These are phyloP conservation scores for Candida bentonensis DNA, from an alignment of 805 yeast species.

Conservation along the genomic window DNA sequence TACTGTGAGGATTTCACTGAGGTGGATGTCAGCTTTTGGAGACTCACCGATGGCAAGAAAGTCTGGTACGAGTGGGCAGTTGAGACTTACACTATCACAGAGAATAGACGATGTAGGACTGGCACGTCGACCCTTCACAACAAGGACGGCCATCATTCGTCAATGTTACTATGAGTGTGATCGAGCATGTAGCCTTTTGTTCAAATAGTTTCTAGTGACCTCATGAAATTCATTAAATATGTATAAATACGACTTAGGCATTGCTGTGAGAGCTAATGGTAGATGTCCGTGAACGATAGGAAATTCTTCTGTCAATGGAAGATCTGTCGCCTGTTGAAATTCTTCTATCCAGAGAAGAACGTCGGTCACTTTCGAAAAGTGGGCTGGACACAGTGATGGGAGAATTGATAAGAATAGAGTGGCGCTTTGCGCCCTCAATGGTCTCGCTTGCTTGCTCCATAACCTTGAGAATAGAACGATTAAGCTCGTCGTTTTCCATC, in stretches of 20 bases:
- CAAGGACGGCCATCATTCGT: conserved; percentile 11
- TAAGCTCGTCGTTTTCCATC: conserved; percentile 22
- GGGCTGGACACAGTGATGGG: neutral
- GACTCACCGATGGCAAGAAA: conserved; percentile 27
- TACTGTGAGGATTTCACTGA: conserved; percentile 40
- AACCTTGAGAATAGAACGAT: conserved; percentile 15
- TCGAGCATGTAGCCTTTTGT: too few relatives aligned
- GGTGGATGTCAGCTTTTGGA: conserved; percentile 35
- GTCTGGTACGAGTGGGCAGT: conserved; percentile 62
- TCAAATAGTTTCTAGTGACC: too few relatives aligned
- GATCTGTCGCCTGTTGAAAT: neutral
- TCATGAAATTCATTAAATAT: neutral
- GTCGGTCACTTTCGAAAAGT: neutral
- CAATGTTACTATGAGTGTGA: neutral
- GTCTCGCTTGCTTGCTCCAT: conserved; percentile 17
- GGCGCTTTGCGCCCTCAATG: conserved; percentile 15
- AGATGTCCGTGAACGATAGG: neutral
- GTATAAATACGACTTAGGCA: neutral
- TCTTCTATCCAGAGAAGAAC: neutral
- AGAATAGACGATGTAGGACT: conserved; percentile 12
- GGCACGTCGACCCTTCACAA: conserved; percentile 18
- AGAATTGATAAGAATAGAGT: conserved; percentile 7
- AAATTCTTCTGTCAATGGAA: neutral
- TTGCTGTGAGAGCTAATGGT: neutral
- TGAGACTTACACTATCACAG: conserved; percentile 30